Percentiles rank a stretch among this genome's conserved stretches.
Evolutionary conservation across 768 basidiomycete genomes (phyloP).

Genomic region (Leucocoprinus sp.): DNA sequence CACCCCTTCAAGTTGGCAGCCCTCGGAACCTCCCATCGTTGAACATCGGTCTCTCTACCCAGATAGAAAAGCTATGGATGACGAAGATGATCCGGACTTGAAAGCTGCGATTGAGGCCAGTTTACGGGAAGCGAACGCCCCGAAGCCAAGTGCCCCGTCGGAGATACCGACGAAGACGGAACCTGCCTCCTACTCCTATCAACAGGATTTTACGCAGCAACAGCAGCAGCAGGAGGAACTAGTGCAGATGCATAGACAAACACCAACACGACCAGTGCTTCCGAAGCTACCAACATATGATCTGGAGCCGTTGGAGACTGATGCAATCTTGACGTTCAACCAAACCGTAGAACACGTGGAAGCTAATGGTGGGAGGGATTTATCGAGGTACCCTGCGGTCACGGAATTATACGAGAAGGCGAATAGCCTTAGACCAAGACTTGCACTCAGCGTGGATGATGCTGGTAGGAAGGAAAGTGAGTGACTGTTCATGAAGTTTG

Average conservation of each 20-base stretch:
- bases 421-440: slow-evolving; percentile 66
- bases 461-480: slow-evolving; percentile 78
- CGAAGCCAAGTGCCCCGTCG: slow-evolving; percentile 71
- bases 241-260: slow-evolving; percentile 31
- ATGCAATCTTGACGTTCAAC: slow-evolving; percentile 83
- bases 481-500: slow-evolving; percentile 9
- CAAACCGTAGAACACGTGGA: slow-evolving; percentile 84
- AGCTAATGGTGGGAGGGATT: slow-evolving; percentile 67
- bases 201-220: slow-evolving; percentile 32
- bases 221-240: slow-evolving; percentile 17
- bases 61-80: slow-evolving; percentile 23
- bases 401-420: slow-evolving; percentile 82
- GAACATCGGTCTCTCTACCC: slow-evolving; percentile 44
- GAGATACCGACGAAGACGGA: slow-evolving; percentile 46
- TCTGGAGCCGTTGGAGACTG: slow-evolving; percentile 71
- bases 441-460: slow-evolving; percentile 80
- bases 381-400: slow-evolving; percentile 77
- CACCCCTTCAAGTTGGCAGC: slow-evolving; percentile 42
- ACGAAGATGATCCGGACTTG: slow-evolving; percentile 90
- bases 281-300: slow-evolving; percentile 71
- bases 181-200: slow-evolving; percentile 26
- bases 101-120: slow-evolving; percentile 93
- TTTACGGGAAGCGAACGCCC: slow-evolving; percentile 74
- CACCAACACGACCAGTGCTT: slow-evolving; percentile 31
- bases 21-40: slow-evolving; percentile 66